Conservation (phyloP, 2,329 filamentous ascomycete species). For the Aureobasidium sp. region DNA sequence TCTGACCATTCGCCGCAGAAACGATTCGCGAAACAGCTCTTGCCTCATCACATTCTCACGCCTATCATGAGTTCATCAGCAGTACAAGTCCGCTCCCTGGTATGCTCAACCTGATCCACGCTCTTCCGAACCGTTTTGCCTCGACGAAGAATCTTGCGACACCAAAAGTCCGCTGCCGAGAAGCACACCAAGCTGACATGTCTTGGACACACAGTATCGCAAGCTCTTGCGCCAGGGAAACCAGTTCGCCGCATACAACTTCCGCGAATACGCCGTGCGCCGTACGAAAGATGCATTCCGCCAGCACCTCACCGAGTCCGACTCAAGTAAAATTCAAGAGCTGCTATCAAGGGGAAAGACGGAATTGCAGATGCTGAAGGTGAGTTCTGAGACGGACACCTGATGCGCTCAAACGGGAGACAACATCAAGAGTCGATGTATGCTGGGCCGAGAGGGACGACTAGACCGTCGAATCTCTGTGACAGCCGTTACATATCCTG, state of each 20-base stretch:
- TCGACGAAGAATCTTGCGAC: not conserved
- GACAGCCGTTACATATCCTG: not conserved
- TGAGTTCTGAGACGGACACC: slow-evolving; percentile 39
- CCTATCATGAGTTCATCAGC: slow-evolving; percentile 17
- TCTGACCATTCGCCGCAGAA: not conserved
- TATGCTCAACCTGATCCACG: not conserved
- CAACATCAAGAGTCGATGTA: not conserved
- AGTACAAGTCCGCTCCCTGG: slow-evolving; percentile 21
- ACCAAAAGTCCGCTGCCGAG: not conserved
- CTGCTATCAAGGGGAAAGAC: slow-evolving; percentile 81
- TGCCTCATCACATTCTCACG: not conserved
- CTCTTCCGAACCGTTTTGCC: not conserved
- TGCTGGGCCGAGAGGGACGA: not conserved
- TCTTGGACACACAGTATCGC: slow-evolving; percentile 61
- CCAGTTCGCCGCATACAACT: slow-evolving; percentile 93
- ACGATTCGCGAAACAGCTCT: slow-evolving; percentile 1
- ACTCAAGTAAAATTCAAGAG: slow-evolving; percentile 74
- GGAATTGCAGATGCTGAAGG: slow-evolving; percentile 86
- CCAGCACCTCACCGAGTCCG: slow-evolving; percentile 66
- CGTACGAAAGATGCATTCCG: slow-evolving; percentile 86
- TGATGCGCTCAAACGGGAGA: not conserved
- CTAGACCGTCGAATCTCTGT: not conserved
- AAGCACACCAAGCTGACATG: not conserved
- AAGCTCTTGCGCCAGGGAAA: slow-evolving; percentile 78
- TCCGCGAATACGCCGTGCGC: slow-evolving; percentile 90